phyloP scores from a whole-genome alignment of 257 asterid species.

The Petunia secreta region DNA sequence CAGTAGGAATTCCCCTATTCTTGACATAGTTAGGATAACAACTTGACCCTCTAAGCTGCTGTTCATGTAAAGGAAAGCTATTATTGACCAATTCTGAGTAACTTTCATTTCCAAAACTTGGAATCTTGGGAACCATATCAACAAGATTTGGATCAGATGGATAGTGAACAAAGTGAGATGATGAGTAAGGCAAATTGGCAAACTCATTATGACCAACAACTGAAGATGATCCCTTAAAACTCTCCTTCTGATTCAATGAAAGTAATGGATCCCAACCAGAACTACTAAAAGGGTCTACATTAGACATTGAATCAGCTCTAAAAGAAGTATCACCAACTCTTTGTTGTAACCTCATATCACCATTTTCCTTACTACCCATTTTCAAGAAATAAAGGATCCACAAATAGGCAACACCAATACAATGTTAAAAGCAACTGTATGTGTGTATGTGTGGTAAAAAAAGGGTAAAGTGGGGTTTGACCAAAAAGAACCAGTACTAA shows the following conservation, averaged over 20 bases:
- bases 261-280: constrained; percentile 72
- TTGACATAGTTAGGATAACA: constrained; percentile 37
- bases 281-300: constrained; percentile 52
- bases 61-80: constrained; percentile 42
- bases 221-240: constrained; percentile 52
- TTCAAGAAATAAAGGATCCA: constrained; percentile 30
- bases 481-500: constrained; percentile 47
- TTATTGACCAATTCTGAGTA: constrained; percentile 60
- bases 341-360: constrained; percentile 47
- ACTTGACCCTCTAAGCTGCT: constrained; percentile 40
- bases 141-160: constrained; percentile 53
- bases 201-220: constrained; percentile 60
- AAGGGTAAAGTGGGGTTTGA: constrained; percentile 65
- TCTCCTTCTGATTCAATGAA: constrained; percentile 57
- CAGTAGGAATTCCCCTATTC: constrained; percentile 30
- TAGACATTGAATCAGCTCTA: constrained; percentile 34
- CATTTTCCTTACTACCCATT: constrained; percentile 65
- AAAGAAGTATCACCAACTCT: constrained; percentile 30
- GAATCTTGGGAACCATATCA: constrained; percentile 61
- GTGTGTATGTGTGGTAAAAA: constrained; percentile 19
- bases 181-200: constrained; percentile 54
- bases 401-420: constrained; percentile 32
- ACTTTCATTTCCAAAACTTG: constrained; percentile 63
- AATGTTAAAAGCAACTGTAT: constrained; percentile 26
- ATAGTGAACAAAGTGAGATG: constrained; percentile 60